Percentiles rank a stretch among this genome's conserved stretches.
Conservation (phyloP, 495 filamentous ascomycete species). For the Neurospora discreta region DNA sequence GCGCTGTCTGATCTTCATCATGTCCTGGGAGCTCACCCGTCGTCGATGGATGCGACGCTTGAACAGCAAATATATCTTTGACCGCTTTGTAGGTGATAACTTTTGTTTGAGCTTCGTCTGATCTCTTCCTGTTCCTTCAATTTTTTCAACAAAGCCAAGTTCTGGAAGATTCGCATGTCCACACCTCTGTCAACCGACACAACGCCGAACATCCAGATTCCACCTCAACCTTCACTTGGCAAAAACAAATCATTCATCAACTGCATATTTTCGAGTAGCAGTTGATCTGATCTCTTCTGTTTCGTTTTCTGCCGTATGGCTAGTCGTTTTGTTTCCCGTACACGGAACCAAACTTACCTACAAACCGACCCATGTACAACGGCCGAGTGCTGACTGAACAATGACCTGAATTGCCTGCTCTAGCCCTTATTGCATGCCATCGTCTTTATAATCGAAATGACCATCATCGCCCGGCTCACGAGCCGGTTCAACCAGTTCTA, state of each 20-base stretch:
- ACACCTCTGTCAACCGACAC: not conserved
- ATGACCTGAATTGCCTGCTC: constrained; percentile 12
- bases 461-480: constrained; percentile 63
- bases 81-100: constrained; percentile 55
- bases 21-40: constrained; percentile 47
- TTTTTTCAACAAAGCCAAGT: not conserved
- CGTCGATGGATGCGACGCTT: constrained; percentile 54
- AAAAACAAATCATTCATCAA: not conserved
- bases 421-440: constrained; percentile 83
- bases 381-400: constrained; percentile 1
- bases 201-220: constrained; percentile 3
- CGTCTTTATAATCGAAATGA: constrained; percentile 82
- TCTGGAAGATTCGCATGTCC: not conserved
- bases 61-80: constrained; percentile 71
- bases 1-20: constrained; percentile 16
- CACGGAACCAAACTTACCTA: not conserved
- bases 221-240: constrained; percentile 1
- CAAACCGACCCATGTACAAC: not conserved
- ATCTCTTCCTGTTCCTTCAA: not conserved
- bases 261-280: not conserved
- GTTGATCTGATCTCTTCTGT: not conserved
- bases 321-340: not conserved
- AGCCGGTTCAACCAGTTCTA: constrained; percentile 92
- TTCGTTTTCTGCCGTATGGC: not conserved
- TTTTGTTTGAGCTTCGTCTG: constrained; percentile 7